Percentiles rank a stretch among this genome's conserved stretches.
Conservation (phyloP, 2,329 filamentous ascomycete species). For the Epichloe bromicola region DNA sequence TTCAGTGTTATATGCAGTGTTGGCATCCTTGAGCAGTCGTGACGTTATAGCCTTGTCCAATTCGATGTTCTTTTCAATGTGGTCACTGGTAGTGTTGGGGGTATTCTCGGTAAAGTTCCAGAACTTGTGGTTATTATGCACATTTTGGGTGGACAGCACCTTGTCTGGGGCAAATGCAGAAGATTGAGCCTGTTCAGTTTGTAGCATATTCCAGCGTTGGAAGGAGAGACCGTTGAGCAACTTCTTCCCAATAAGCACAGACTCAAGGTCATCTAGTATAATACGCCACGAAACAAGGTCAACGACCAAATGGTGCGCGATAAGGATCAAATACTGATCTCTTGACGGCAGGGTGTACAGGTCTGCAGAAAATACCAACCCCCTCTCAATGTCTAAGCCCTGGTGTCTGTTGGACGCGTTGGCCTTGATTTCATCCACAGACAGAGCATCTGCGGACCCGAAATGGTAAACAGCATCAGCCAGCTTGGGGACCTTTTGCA, state of each 20-base stretch:
- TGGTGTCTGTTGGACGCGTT: not conserved
- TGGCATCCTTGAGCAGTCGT: conserved; percentile 4
- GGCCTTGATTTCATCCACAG: not conserved
- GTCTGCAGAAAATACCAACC: conserved; percentile 7
- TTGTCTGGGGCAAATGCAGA: not conserved
- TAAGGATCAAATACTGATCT: conserved; percentile 17
- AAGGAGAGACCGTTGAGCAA: conserved; percentile 15
- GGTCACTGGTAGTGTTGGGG: not conserved
- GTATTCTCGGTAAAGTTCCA: not conserved
- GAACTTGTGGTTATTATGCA: not conserved
- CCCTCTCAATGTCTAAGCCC: conserved; percentile 2
- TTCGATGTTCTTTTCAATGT: not conserved
- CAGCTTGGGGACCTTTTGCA: conserved; percentile 1
- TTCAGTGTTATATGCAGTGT: conserved; percentile 16
- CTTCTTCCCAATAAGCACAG: conserved; percentile 15
- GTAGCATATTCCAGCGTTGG: conserved; percentile 22
- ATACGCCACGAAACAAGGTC: conserved; percentile 34
- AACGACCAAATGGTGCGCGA: conserved; percentile 26
- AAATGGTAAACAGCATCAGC: conserved; percentile 1
- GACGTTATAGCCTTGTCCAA: conserved; percentile 2
- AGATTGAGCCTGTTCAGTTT: conserved; percentile 15
- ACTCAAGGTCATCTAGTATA: conserved; percentile 29
- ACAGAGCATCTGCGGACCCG: not conserved
- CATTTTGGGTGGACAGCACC: not conserved
- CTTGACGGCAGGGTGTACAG: not conserved